Base-by-base conservation (phyloP, 2,329 filamentous ascomycete species). In the Aspergillus arachidicola region DNA sequence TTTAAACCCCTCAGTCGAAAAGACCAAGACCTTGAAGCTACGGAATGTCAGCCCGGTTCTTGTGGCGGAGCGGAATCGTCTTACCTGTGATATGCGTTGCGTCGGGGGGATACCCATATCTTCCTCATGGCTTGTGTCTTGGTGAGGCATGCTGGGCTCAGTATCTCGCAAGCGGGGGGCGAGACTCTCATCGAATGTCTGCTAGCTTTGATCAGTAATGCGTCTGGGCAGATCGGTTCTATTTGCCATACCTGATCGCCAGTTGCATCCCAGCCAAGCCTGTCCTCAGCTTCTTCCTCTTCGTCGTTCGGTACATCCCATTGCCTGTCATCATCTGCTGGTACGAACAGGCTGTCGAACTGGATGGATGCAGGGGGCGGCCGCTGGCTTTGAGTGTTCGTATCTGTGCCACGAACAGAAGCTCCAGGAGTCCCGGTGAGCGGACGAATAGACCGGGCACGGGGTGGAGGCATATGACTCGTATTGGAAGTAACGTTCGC, bases 231-330 rank as follows among this genome's bases (percentile, higher is more conserved):
- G 10, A 21, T n/a, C 16, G 16, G 19, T 51, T 12, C 28, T 32
- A 32, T n/a, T n/a, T 51, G 26, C 28, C 76, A 71, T 72, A 83
- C 81, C 68, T 80, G 73, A 50, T 85, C 82, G 30, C 82, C 83
- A 68, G 81, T 85, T 34, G 85, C 82, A 72, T 89, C 86, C 85
- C 87, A 89, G 2, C 86, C 86, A 54, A 89, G 80, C 59, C 84
- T 85, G 73, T 89, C 87, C 69, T 86, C 83, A 12, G 85, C 81
- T 69, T 85, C 83, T 53, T 87, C 81, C 26, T 82, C 77, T 26
- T 82, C 81, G 60, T 82, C 83, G 61, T 85, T 83, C 23, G 83
- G 78, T 30, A 87, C 86, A 69, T 88, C 86, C 87, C 87, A 90
- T 59, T 82, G 80, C 43, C 79, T 79, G 67, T 89, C 85, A 63